Evolutionary conservation across 768 basidiomycete genomes (phyloP), one percentile per base, ranked within the genome.

Genomic region (Boletus subcaerulescens): DNA sequence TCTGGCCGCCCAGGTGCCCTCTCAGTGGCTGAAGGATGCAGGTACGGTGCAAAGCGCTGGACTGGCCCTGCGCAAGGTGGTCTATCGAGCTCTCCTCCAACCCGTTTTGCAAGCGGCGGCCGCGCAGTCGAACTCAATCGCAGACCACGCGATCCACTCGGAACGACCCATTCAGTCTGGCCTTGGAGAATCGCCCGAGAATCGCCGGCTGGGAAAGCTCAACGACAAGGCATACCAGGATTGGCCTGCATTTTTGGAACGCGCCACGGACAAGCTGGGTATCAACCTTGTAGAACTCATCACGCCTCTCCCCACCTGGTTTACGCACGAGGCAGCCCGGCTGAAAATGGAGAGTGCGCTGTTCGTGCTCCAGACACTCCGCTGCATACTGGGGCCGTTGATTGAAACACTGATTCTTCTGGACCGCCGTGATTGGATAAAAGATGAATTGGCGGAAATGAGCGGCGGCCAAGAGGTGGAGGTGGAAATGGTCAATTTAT

Each of bases 1-100:
- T 54, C 80, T 91, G 31, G 89, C 89, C 1, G 78, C 89, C 0
- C 89, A 91, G 60, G 76, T 84, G 2, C 89, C 89, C 0, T 68
- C 75, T 13, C 76, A 81, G 45, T 91, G 89, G 89, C 63, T 77
- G 13, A 72, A 71, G 36, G 68, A 71, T 10, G 65, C 70, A 36
- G 65, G 56, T 13, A 59, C 74, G 11, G 56, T 62, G 26, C 65
- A 67, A 3, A 65, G 70, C 3, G 76, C 81, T 29, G 65, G 71
- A n/a, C 72, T 86, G 2, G 78, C 86, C 3, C 68, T 85, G 43
- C 78, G 82, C 18, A 91, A 91, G 65, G 80, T 89, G 44, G 80
- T 82, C 12, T 91, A 86, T 79, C 78, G 89, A 12, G 88, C 87
- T 0, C 72, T 89, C 31, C 70, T 90, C 1, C 80, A 76, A 18